phyloP scores from a whole-genome alignment of 768 basidiomycete species.

The Agaricus blazei region DNA sequence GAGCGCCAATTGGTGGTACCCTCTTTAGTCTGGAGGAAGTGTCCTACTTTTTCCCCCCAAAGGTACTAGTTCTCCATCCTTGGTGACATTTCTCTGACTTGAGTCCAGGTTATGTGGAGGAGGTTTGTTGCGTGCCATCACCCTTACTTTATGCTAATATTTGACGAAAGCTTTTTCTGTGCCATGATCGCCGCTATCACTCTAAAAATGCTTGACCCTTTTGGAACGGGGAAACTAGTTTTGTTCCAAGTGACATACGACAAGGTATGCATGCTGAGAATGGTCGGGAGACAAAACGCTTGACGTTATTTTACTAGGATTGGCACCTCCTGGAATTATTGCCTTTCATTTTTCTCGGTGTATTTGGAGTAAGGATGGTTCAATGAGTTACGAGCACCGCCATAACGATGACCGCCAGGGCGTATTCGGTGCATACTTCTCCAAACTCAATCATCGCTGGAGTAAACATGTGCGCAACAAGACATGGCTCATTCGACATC shows the following conservation, averaged over 20 bases:
- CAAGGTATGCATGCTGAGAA: constrained; percentile 40
- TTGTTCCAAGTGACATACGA: constrained; percentile 90
- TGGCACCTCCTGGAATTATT: constrained; percentile 90
- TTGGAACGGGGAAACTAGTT: constrained; percentile 91
- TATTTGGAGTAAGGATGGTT: constrained; percentile 68
- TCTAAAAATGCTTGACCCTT: constrained; percentile 88
- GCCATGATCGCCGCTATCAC: constrained; percentile 97
- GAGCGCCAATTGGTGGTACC: constrained; percentile 92
- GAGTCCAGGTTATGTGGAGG: constrained; percentile 82
- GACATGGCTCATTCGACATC: constrained; percentile 77
- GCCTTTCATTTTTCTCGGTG: constrained; percentile 80
- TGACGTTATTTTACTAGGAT: constrained; percentile 43
- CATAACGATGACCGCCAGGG: constrained; percentile 44
- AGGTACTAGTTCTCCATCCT: constrained; percentile 36
- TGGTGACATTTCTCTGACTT: background rate
- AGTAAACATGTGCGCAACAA: constrained; percentile 74
- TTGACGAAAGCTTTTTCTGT: constrained; percentile 79
- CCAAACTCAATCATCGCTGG: constrained; percentile 89
- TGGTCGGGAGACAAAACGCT: background rate
- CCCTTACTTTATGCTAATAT: constrained; percentile 18
- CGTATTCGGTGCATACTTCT: constrained; percentile 90
- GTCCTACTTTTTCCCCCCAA: constrained; percentile 94
- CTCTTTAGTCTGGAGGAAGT: constrained; percentile 94
- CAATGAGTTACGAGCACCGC: background rate
- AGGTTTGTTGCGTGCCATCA: constrained; percentile 46